phyloP scores from a whole-genome alignment of 352 stramenopile genomes.

The Phytophthora citricola region DNA sequence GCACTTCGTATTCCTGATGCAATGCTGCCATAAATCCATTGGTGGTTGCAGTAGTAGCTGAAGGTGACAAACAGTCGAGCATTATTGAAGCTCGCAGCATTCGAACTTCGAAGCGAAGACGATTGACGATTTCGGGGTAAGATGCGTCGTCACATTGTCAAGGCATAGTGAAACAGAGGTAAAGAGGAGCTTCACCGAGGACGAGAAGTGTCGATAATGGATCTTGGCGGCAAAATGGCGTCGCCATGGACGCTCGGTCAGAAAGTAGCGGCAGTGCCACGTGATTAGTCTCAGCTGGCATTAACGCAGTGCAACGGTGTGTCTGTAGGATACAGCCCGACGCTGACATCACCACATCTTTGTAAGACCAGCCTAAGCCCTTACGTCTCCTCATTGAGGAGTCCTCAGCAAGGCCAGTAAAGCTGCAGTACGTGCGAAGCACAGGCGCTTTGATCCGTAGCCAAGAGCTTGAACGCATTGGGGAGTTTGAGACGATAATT shows the following conservation, averaged over 20 bases:
- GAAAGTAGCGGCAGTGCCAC: not conserved
- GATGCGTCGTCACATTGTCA: slow-evolving; percentile 4
- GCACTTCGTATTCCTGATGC: not conserved
- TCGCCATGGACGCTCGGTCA: too few relatives aligned
- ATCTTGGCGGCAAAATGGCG: not conserved
- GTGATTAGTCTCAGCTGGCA: not conserved
- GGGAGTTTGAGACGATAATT: not conserved
- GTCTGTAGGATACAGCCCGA: slow-evolving; percentile 12
- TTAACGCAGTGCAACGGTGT: not conserved
- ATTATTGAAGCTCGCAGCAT: slow-evolving; percentile 6
- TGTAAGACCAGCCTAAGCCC: not conserved
- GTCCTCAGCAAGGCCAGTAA: not conserved
- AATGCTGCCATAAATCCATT: slow-evolving; percentile 8
- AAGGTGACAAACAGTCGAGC: not conserved
- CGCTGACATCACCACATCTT: slow-evolving; percentile 12
- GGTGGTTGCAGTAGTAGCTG: not conserved
- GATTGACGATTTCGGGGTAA: slow-evolving; percentile 9
- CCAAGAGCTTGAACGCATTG: too few relatives aligned
- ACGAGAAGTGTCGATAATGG: not conserved
- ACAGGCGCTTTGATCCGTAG: too few relatives aligned
- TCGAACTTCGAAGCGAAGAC: not conserved
- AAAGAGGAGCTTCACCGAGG: not conserved
- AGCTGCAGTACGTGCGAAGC: too few relatives aligned
- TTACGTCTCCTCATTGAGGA: too few relatives aligned
- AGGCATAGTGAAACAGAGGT: not conserved